These are phyloP conservation scores for Helicocarpus griseus DNA, from an alignment of 2,329 filamentous ascomycete species.

Conservation along the genomic window DNA sequence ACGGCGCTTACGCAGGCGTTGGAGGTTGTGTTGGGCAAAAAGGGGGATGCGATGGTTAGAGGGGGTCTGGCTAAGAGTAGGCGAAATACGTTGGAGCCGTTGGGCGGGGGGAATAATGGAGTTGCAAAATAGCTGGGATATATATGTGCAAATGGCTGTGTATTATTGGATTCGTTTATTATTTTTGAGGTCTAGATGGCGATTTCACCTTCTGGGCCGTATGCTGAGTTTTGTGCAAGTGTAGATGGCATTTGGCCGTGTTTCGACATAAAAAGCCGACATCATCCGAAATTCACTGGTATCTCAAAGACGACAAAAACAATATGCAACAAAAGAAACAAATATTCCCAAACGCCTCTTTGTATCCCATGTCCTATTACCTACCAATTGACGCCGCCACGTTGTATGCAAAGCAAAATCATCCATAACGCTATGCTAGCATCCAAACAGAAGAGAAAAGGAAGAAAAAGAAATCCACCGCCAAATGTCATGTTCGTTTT, in stretches of 20 bases:
- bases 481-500: constrained; percentile 11
- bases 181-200: neutral
- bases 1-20: constrained; percentile 64
- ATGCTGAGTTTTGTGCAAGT: too few species aligned
- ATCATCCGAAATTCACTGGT: neutral
- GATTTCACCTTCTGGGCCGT: neutral
- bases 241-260: too few species aligned
- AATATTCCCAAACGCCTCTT: neutral
- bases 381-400: neutral
- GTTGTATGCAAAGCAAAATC: neutral
- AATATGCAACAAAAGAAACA: neutral
- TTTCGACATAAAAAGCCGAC: neutral
- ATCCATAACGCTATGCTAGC: neutral
- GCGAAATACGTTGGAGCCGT: constrained; percentile 46
- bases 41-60: constrained; percentile 42
- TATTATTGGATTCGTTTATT: neutral
- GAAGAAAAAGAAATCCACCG: neutral
- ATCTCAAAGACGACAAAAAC: neutral
- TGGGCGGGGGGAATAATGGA: neutral
- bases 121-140: neutral
- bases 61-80: constrained; percentile 38
- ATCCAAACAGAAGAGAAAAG: neutral
- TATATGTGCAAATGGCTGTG: neutral
- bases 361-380: neutral
- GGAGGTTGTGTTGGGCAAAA: constrained; percentile 63